Percentiles rank a stretch among this genome's conserved stretches.
phyloP scores from a whole-genome alignment of 805 yeast species.

The Blastobotrys robertii region DNA sequence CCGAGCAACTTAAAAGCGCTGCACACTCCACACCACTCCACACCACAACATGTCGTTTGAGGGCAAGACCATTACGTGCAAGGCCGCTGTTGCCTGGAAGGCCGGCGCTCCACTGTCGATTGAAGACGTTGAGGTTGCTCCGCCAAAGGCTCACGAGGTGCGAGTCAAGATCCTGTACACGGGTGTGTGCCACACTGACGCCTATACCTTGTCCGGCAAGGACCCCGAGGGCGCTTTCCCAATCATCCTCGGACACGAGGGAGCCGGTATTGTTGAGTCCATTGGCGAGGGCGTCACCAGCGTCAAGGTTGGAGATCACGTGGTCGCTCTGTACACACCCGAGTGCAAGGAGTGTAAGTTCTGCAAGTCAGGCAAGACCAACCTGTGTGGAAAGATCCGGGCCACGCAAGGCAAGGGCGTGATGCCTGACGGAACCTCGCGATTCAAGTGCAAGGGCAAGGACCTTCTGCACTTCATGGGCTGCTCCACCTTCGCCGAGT shows the following conservation, averaged over 20 bases:
- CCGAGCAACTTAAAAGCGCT: too few species aligned
- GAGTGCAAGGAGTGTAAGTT: slow-evolving; percentile 94
- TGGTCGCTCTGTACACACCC: slow-evolving; percentile 89
- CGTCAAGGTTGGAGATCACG: slow-evolving; percentile 90
- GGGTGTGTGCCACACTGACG: slow-evolving; percentile 98
- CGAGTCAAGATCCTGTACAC: slow-evolving; percentile 80
- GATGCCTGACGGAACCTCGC: slow-evolving; percentile 95
- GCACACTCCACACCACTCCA: too few species aligned
- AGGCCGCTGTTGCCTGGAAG: slow-evolving; percentile 98
- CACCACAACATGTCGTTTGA: slow-evolving; percentile 21
- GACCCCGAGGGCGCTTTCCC: slow-evolving; percentile 98
- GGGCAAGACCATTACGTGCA: slow-evolving; percentile 53
- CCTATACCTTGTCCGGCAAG: slow-evolving; percentile 85
- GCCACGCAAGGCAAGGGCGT: slow-evolving; percentile 98
- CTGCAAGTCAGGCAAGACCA: slow-evolving; percentile 92
- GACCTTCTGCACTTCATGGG: slow-evolving; percentile 92
- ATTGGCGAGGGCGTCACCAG: slow-evolving; percentile 89
- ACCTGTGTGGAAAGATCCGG: slow-evolving; percentile 90
- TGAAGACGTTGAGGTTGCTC: slow-evolving; percentile 81
- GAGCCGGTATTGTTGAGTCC: slow-evolving; percentile 93
- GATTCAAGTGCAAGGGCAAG: slow-evolving; percentile 73
- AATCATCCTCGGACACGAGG: slow-evolving; percentile 90
- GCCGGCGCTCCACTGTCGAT: slow-evolving; percentile 66
- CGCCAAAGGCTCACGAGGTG: slow-evolving; percentile 97
- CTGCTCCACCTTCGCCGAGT: slow-evolving; percentile 92